Evolutionary conservation across 2,329 filamentous ascomycete genomes (phyloP).

Genomic region (Monilinia aucupariae): DNA sequence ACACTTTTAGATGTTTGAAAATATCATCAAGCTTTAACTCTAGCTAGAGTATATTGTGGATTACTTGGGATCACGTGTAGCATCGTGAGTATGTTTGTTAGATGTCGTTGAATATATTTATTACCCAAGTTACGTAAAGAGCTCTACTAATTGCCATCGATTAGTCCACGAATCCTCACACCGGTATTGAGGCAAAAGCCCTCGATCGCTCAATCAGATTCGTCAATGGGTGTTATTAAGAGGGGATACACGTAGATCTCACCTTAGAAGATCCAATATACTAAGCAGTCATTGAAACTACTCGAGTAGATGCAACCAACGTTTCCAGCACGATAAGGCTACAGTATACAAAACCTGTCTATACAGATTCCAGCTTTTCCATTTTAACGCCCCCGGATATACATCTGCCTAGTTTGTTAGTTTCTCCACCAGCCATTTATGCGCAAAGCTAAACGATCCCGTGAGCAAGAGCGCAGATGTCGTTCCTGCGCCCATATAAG

Average conservation of each 20-base stretch:
- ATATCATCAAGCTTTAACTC: no score
- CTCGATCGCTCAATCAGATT: constrained; percentile 3
- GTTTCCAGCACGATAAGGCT: constrained; percentile 15
- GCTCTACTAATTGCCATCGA: neutral
- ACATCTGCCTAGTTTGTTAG: constrained; percentile 8
- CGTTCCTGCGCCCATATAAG: neutral
- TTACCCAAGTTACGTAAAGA: no score
- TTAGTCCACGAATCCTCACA: neutral
- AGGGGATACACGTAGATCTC: neutral
- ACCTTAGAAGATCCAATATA: neutral
- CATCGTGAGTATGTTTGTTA: no score
- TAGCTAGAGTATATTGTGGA: no score
- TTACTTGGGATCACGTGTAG: no score
- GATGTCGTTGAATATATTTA: no score
- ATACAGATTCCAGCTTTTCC: constrained; percentile 6
- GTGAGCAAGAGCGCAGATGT: neutral
- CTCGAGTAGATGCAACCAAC: neutral
- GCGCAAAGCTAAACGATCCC: neutral
- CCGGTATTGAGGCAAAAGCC: constrained; percentile 14
- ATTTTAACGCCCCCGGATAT: constrained; percentile 2
- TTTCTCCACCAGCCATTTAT: neutral
- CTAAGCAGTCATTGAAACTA: neutral
- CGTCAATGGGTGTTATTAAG: neutral
- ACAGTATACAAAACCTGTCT: neutral
- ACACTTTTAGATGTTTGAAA: no score